These are phyloP conservation scores for Aspergillus wentii DNA, from an alignment of 495 filamentous ascomycete species.

Conservation along the genomic window DNA sequence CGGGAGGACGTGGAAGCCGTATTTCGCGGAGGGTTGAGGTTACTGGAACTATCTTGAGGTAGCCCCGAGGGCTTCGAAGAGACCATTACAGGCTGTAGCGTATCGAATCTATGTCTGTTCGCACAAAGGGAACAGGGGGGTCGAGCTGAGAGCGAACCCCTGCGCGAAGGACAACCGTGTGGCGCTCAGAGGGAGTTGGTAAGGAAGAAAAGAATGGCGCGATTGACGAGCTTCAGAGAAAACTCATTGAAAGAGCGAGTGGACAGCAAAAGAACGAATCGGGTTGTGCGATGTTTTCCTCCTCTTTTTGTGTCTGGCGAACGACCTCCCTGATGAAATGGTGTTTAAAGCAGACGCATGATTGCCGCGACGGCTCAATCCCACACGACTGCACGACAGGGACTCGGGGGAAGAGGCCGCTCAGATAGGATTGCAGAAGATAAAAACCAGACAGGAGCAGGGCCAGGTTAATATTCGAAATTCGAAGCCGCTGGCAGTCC, in stretches of 20 bases:
- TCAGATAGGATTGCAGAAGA: slow-evolving; percentile 2
- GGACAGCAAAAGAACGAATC: not conserved
- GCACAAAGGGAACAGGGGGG: not conserved
- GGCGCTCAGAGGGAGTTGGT: not conserved
- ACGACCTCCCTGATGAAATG: slow-evolving; percentile 20
- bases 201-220: not conserved
- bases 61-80: slow-evolving; percentile 6
- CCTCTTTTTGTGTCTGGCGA: slow-evolving; percentile 3
- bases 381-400: not conserved
- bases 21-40: slow-evolving; percentile 2
- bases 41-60: slow-evolving; percentile 1
- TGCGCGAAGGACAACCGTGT: not conserved
- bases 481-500: not conserved
- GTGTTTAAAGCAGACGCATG: slow-evolving; percentile 22
- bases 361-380: slow-evolving; percentile 11
- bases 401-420: slow-evolving; percentile 1
- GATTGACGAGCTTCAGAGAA: not conserved
- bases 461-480: not conserved
- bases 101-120: not conserved
- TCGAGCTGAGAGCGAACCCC: too few relatives aligned
- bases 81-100: slow-evolving; percentile 3
- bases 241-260: slow-evolving; percentile 6
- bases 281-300: slow-evolving; percentile 4
- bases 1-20: slow-evolving; percentile 1
- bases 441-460: slow-evolving; percentile 5